Base-by-base conservation (phyloP, 192 early-diverging fungal species). In the Rhizophagus prolifer region DNA sequence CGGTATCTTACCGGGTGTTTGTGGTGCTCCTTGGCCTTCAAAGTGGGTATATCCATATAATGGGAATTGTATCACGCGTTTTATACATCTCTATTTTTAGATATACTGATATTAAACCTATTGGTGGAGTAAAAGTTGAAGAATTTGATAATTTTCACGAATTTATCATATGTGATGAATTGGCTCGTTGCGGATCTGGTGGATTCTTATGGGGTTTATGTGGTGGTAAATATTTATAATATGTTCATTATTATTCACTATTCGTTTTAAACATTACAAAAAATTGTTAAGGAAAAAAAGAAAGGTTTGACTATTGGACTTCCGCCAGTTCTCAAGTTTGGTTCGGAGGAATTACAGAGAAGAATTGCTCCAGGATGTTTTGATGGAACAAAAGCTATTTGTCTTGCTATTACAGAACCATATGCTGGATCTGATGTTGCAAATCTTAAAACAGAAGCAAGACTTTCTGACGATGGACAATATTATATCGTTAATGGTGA, bases 391-490 rank as follows among this genome's bases (percentile, higher is more conserved):
- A 94, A 95, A 84, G 88, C 87, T 78, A 95, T 95, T 75, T 94
- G 92, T 66, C 81, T 94, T 78, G 89, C 88, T 9, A 92, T 95
- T 73, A 94, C 94, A 9, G 94, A 95, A 81, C 94, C 92, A n/a
- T n/a, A n/a, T n/a, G n/a, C n/a, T n/a, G n/a, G n/a, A n/a, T n/a
- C n/a, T n/a, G n/a, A n/a, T n/a, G n/a, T n/a, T n/a, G n/a, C n/a
- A n/a, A n/a, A n/a, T n/a, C n/a, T n/a, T n/a, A n/a, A n/a, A n/a
- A n/a, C 25, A 78, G 80, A 88, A 67, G 94, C 93, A 31, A 90
- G 88, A 72, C 82, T 88, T 77, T 76, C 85, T 34, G 84, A 89
- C 36, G 88, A 90, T 74, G 94, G 94, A 13, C 86, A 93, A 79
- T 81, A 86, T 66, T 95, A 88, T 78, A 85, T 94, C 58, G 88